Percentiles rank a stretch among this genome's conserved stretches.
phyloP scores from a whole-genome alignment of 108 stramenopile genomes.

The Nitzschia inconspicua region DNA sequence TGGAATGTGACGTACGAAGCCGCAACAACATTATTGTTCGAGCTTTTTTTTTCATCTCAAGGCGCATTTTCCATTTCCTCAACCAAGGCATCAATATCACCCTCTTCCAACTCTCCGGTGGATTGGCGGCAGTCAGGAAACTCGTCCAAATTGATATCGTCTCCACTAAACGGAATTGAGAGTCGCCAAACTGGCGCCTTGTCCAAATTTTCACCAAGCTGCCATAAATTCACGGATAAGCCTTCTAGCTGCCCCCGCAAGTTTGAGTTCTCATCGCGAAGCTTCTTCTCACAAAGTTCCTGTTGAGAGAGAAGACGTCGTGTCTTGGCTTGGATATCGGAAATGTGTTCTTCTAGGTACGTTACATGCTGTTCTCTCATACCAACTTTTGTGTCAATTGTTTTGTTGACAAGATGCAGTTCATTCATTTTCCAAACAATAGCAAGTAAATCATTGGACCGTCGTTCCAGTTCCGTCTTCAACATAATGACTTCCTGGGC shows the following conservation, averaged over 20 bases:
- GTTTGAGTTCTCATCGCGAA: conserved; percentile 57
- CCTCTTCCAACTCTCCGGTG: conserved; percentile 5
- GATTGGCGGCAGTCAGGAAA: background rate
- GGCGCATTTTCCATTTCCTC: too few species aligned
- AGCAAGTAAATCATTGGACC: conserved; percentile 72
- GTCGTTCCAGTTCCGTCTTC: conserved; percentile 68
- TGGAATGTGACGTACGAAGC: too few species aligned
- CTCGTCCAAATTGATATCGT: background rate
- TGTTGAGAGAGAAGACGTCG: conserved; percentile 55
- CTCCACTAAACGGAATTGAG: conserved; percentile 1
- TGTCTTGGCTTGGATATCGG: conserved; percentile 65
- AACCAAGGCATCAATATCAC: conserved; percentile 34
- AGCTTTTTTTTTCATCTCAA: too few species aligned
- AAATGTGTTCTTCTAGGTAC: conserved; percentile 75
- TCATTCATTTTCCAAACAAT: conserved; percentile 90
- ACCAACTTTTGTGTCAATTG: conserved; percentile 70
- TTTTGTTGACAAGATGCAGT: conserved; percentile 82
- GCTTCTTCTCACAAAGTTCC: conserved; percentile 50
- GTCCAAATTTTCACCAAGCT: conserved; percentile 53
- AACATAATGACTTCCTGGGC: conserved; percentile 64
- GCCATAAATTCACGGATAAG: conserved; percentile 75
- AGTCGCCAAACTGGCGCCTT: background rate
- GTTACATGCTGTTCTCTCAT: conserved; percentile 78
- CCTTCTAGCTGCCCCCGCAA: conserved; percentile 62
- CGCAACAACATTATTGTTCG: conserved; percentile 69